A percentile compares a stretch with the other conserved stretches of the same genome.
phyloP scores from a whole-genome alignment of 78 protist species.

The Cavenderia fasciculata region DNA sequence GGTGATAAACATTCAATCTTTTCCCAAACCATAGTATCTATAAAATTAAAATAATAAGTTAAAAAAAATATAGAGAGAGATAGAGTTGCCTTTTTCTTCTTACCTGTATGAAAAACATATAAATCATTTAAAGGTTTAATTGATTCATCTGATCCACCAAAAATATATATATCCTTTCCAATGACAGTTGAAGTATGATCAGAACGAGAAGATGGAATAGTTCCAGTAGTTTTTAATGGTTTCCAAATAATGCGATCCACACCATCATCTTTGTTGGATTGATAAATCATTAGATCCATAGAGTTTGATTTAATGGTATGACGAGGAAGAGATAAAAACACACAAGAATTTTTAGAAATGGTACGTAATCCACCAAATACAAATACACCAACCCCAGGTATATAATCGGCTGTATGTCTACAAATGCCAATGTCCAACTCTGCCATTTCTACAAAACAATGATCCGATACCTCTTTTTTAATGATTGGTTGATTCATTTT shows the following conservation, averaged over 20 bases:
- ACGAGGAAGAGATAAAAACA: not conserved
- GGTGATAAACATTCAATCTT: too few relatives aligned
- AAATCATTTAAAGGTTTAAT: not conserved
- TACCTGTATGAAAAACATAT: not conserved
- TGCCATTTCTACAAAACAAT: not conserved
- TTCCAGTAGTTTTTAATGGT: not conserved
- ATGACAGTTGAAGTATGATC: not conserved
- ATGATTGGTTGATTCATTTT: not conserved
- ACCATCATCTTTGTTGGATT: not conserved
- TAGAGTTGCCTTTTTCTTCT: too few relatives aligned
- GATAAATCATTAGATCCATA: not conserved
- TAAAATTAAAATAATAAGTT: too few relatives aligned
- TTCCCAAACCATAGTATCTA: not conserved
- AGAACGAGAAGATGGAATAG: conserved; percentile 2
- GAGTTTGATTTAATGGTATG: not conserved
- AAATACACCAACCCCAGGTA: not conserved
- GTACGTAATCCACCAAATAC: not conserved
- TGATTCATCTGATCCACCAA: conserved; percentile 10
- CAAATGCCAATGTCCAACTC: not conserved
- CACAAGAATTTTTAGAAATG: not conserved
- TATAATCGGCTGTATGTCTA: conserved; percentile 24
- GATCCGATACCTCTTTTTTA: not conserved
- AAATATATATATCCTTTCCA: not conserved
- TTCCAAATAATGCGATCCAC: too few relatives aligned
- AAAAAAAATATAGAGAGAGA: too few relatives aligned